Conservation (phyloP, 2,329 filamentous ascomycete genomes). For the Exophiala spinifera region DNA sequence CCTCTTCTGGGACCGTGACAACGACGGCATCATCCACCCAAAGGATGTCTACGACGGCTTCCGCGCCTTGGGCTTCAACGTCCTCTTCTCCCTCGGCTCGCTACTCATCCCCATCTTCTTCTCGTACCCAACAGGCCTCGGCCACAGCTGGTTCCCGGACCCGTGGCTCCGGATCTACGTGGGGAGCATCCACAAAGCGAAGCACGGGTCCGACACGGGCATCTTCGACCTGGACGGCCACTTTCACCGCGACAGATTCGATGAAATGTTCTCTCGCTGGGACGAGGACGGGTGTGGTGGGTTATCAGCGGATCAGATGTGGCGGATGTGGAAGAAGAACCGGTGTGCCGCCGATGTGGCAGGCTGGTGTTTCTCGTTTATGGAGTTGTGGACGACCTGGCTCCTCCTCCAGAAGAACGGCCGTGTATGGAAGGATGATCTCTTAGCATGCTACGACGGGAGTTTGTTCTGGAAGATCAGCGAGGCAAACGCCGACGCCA, state of each 20-base stretch:
- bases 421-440: slow-evolving; percentile 33
- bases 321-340: slow-evolving; percentile 41
- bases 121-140: slow-evolving; percentile 45
- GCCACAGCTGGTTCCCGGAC: slow-evolving; percentile 41
- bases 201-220: slow-evolving; percentile 44
- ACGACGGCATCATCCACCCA: slow-evolving; percentile 53
- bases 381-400: slow-evolving; percentile 32
- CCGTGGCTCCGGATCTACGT: slow-evolving; percentile 44
- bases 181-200: slow-evolving; percentile 41
- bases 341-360: slow-evolving; percentile 44
- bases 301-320: slow-evolving; percentile 40
- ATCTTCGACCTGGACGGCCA: slow-evolving; percentile 48
- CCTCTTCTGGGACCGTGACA: slow-evolving; percentile 52
- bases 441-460: slow-evolving; percentile 31
- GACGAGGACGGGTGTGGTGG: slow-evolving; percentile 38
- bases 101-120: slow-evolving; percentile 44
- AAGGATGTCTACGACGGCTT: slow-evolving; percentile 51
- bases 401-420: slow-evolving; percentile 32
- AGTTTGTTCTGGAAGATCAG: slow-evolving; percentile 26
- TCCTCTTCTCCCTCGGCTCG: slow-evolving; percentile 37
- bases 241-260: slow-evolving; percentile 47
- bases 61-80: slow-evolving; percentile 42
- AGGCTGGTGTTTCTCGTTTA: slow-evolving; percentile 38
- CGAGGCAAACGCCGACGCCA: background rate
- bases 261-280: slow-evolving; percentile 50